Evolutionary conservation across 2,329 filamentous ascomycete species (phyloP).

Genomic region (Xylariales sp.): DNA sequence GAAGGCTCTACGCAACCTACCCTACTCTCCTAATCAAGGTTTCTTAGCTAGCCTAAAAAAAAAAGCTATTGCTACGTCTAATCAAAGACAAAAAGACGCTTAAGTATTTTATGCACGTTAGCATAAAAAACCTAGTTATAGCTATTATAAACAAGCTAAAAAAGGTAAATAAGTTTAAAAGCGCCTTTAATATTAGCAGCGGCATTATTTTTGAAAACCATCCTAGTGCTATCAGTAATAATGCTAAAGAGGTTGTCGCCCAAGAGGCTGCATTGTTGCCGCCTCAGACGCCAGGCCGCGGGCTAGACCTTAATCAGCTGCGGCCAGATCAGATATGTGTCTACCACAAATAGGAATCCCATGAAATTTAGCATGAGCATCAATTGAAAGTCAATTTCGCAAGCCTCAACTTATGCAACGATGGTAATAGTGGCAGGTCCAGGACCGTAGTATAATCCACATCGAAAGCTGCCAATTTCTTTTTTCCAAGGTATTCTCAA

Average conservation of each 20-base stretch:
- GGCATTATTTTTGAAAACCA: conserved; percentile 52
- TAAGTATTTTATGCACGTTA: conserved; percentile 47
- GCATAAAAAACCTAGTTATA: conserved; percentile 48
- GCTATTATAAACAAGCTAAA: conserved; percentile 47
- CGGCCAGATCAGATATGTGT: conserved; percentile 52
- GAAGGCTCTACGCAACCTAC: conserved; percentile 37
- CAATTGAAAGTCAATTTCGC: too few species aligned
- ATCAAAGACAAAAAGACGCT: conserved; percentile 48
- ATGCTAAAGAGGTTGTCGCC: conserved; percentile 34
- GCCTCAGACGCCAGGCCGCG: too few species aligned
- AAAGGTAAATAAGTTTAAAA: conserved; percentile 34
- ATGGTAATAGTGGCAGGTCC: too few species aligned
- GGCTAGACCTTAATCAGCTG: conserved; percentile 40
- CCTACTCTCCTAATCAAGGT: conserved; percentile 38
- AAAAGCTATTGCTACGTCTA: conserved; percentile 36
- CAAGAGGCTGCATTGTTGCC: conserved; percentile 25
- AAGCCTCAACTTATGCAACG: too few species aligned
- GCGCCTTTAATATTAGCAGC: conserved; percentile 45
- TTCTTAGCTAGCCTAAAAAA: conserved; percentile 44
- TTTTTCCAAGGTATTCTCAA: too few species aligned
- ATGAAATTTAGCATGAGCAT: too few species aligned
- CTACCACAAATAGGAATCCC: too few species aligned
- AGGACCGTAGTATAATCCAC: too few species aligned
- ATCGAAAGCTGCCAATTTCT: too few species aligned
- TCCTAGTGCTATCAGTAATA: conserved; percentile 45